Base-by-base conservation (phyloP, 306 rosid genomes). In the Quercus suber region DNA sequence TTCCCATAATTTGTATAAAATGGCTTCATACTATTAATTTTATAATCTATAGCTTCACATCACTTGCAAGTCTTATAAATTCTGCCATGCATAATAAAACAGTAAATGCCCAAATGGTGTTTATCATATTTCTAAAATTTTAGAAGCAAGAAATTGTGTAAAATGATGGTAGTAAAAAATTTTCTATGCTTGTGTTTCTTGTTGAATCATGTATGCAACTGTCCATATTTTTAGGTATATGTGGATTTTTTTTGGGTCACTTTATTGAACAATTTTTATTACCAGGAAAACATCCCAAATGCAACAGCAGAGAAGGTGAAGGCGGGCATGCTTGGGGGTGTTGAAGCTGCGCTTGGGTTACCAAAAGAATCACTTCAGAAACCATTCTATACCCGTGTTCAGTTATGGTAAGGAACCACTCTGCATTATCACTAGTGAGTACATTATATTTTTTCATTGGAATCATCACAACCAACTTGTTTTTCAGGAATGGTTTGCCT, bases 281-380 rank as follows among this genome's bases (percentile, higher is more conserved):
- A 61, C 78, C 83, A 92, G 99, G 99, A 94, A 86, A 94, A 91
- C 82, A 94, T 94, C 74, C 97, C 97, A 30, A 76, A 68, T 69
- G 90, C 89, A 57, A 91, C 99, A 10, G 86, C 92, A 28, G 88
- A 89, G 75, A 91, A 59, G 89, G 93, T 90, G 74, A 89, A 82
- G 77, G 83, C 86, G 31, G 86, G 80, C 68, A 92, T 94, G 97
- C 97, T 94, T 52, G 86, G 80, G 84, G 97, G 97, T 55, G 92
- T 94, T 75, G 97, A 94, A 84, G 78, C 87, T 75, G 92, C 99
- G 23, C 87, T 94, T 15, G 99, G 97, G 57, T 71, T 94, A 82
- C 73, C 86, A 41, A 80, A 80, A 81, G 97, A 92, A 74, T 91
- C 92, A n/a, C 92, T 91, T 73, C 94, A 80, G 53, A 86, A 65